phyloP scores from a whole-genome alignment of 345 rosid species.

The Hibiscus syriacus region DNA sequence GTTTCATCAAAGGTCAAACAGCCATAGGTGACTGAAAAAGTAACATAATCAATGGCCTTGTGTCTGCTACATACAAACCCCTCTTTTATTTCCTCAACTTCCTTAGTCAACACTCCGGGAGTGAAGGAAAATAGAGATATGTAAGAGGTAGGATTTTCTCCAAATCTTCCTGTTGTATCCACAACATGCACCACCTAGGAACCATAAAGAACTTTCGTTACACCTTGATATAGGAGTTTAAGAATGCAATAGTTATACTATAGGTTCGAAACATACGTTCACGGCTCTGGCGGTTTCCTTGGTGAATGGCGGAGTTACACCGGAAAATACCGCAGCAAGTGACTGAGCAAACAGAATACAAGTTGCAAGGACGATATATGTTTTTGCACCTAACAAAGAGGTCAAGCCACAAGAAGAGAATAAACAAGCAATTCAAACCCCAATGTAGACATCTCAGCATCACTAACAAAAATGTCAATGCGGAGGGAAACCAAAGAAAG shows the following conservation, averaged over 20 bases:
- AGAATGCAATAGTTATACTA: neutral
- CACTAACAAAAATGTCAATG: neutral
- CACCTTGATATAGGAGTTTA: neutral
- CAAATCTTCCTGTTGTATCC: conserved; percentile 42
- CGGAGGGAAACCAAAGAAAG: conserved; percentile 11
- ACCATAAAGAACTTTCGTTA: conserved; percentile 7
- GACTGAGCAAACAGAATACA: conserved; percentile 47
- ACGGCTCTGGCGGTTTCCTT: conserved; percentile 76
- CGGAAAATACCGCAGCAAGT: conserved; percentile 42
- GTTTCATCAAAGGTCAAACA: conserved; percentile 53
- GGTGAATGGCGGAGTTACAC: conserved; percentile 59
- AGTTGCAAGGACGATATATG: conserved; percentile 35
- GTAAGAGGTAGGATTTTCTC: conserved; percentile 47
- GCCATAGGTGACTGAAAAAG: conserved; percentile 64
- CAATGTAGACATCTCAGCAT: neutral
- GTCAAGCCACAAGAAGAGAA: conserved; percentile 7
- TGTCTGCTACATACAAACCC: conserved; percentile 69
- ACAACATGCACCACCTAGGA: conserved; percentile 86
- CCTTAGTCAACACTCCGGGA: conserved; percentile 73
- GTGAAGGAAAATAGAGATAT: conserved; percentile 64
- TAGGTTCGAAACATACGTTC: conserved; percentile 42
- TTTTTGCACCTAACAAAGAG: conserved; percentile 57
- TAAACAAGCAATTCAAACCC: neutral
- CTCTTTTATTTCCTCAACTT: conserved; percentile 59
- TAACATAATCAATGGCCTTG: conserved; percentile 58